Conservation (phyloP, 2,329 filamentous ascomycete species). For the Trichoderma simmonsii region DNA sequence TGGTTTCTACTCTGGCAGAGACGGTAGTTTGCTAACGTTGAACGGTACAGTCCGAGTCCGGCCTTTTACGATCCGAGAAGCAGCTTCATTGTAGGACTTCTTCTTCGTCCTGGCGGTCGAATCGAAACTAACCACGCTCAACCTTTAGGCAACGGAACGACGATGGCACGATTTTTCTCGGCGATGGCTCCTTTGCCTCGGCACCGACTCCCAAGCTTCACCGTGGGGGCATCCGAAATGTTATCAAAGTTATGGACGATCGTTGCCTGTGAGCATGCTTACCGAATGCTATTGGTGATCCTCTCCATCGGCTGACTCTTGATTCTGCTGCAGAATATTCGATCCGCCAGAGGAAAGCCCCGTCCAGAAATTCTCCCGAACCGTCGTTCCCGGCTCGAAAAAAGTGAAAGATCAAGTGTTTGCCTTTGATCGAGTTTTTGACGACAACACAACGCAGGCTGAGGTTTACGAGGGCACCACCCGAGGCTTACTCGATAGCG, state of each 20-base stretch:
- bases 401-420: conserved; percentile 97
- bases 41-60: conserved; percentile 60
- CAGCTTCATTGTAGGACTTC: conserved; percentile 71
- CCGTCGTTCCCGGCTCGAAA: conserved; percentile 78
- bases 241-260: conserved; percentile 96
- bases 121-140: conserved; percentile 13
- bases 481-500: conserved; percentile 83
- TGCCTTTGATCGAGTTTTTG: conserved; percentile 93
- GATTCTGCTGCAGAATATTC: conserved; percentile 66
- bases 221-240: conserved; percentile 80
- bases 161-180: conserved; percentile 88
- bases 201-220: conserved; percentile 79
- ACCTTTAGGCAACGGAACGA: conserved; percentile 60
- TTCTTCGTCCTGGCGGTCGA: neutral
- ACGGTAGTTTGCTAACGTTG: conserved; percentile 25
- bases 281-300: neutral
- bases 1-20: neutral
- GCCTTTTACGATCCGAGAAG: conserved; percentile 83
- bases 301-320: conserved; percentile 22
- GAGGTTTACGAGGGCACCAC: conserved; percentile 97
- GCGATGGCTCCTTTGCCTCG: conserved; percentile 90
- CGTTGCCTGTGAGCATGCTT: conserved; percentile 74
- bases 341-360: conserved; percentile 95
- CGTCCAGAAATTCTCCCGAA: conserved; percentile 80
- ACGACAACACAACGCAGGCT: conserved; percentile 86